A percentile compares a stretch with the other conserved stretches of the same genome.
phyloP scores from a whole-genome alignment of 305 asterid species.

The Coffea humblotiana region DNA sequence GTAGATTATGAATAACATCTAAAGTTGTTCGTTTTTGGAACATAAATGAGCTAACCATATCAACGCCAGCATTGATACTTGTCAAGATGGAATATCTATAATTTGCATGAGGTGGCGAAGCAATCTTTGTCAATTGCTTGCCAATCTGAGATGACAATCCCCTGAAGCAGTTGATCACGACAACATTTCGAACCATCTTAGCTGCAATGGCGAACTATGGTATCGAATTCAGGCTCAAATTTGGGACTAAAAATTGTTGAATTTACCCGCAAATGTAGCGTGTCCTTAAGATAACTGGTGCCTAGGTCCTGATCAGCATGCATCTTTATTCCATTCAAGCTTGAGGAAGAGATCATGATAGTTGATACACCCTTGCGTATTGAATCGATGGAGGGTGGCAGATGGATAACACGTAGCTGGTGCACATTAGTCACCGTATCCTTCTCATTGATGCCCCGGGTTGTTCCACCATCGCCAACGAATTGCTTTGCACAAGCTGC shows the following conservation, averaged over 20 bases:
- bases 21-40: too few relatives aligned
- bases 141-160: conserved; percentile 75
- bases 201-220: too few relatives aligned
- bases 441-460: conserved; percentile 68
- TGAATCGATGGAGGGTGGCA: conserved; percentile 57
- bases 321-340: conserved; percentile 68
- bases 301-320: conserved; percentile 53
- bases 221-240: not conserved
- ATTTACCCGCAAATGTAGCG: conserved; percentile 49
- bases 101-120: conserved; percentile 53
- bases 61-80: conserved; percentile 57
- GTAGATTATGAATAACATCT: too few relatives aligned
- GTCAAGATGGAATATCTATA: conserved; percentile 51
- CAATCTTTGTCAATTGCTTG: conserved; percentile 55
- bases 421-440: conserved; percentile 46
- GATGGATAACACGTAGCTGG: conserved; percentile 48
- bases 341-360: conserved; percentile 66
- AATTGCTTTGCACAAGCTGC: conserved; percentile 67
- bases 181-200: too few relatives aligned
- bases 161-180: conserved; percentile 32
- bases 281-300: conserved; percentile 55
- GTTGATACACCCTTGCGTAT: conserved; percentile 70
- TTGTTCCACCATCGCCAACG: conserved; percentile 82
- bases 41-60: conserved; percentile 31
- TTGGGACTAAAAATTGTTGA: too few relatives aligned